Base-by-base conservation (phyloP, 805 yeast species). In the Hanseniaspora hatyaiensis region DNA sequence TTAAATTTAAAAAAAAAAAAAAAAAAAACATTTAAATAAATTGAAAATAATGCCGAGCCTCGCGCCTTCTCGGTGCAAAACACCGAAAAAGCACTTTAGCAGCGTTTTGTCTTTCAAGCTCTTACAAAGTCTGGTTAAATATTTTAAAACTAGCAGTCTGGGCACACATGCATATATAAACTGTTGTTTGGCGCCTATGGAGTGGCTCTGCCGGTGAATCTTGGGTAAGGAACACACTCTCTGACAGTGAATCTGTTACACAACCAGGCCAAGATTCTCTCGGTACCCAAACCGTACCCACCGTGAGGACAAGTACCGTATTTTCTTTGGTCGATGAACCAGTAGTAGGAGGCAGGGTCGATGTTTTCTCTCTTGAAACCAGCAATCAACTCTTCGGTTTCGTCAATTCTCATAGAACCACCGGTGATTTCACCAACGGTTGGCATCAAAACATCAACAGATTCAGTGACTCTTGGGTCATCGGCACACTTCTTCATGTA, bases 221-320 rank as follows among this genome's bases (percentile, higher is more conserved):
- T 84, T 56, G 99, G 99, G 67, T 89, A 92, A 67, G 94, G 73
- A 26, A 95, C 82, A 67, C 98, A 92, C 66, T 92, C 98, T 71
- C 98, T 83, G 53, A 92, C 99, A 29, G 99, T 94, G 73, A 78
- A 92, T 68, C 98, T 76, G 76, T 88, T 81, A 71, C 96, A 87
- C 63, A 92, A 74, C 98, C 98, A 92, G 33, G 98, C 98, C 57
- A 92, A 74, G 60, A 92, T 85, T 70, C 99, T 82, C 71, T 92
- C 99, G 30, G 96, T 86, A 56, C 99, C 99, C 55, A 92, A 69
- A 60, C 99, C 99, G 70, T 92, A 92, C 56, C 99, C 99, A 66
- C 99, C 99, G 63, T 92, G 98, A 34, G 96, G 96, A 68, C 85
- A 83, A 11, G 96, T 82, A 65, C 99, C 99, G 69, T 92, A 92